Evolutionary conservation across 768 basidiomycete genomes (phyloP), one percentile per base, ranked within the genome.

Genomic region (Amanita polypyramis): DNA sequence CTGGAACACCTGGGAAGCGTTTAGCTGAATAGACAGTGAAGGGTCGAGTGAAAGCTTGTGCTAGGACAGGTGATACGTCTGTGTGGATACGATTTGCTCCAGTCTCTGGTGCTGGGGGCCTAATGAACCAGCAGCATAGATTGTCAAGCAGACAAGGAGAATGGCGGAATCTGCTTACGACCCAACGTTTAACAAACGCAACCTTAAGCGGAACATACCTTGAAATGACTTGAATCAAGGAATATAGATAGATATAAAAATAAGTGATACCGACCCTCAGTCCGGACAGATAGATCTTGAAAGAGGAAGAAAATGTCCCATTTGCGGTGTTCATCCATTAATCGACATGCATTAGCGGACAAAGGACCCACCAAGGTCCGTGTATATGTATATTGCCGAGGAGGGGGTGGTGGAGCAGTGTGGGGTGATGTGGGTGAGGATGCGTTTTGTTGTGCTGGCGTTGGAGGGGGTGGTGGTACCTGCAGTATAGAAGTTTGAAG

Each of bases 281-380:
- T 94, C 49, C 94, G 78, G 41, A 97, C 86, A 39, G 89, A 92
- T 45, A 97, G 67, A 66, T 96, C 94, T 62, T 92, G 91, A 67
- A 94, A 91, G 52, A 96, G 80, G 69, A 96, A 97, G 65, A 91
- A 97, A 53, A 96, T 84, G 5, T 93, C 94, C 43, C 78, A 74
- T 52, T 82, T 80, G 52, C 85, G 82, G 62, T 92, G 80, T 59
- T 91, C 87, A 60, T 95, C 92, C 49, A 79, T 67, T 43, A 96
- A 72, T 43, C 84, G 79, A 62, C 84, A 85, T 12, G 90, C 93
- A 60, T 89, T 88, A 25, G 90, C 80, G 14, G 85, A 85, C 12
- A 95, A 73, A 1, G 91, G 87, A 7, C 94, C 94, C 49, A 96
- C 89, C 5, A 96, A 77, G 1, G 92, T 93, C 45, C 91, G 77